Conservation (phyloP, 2,329 filamentous ascomycete species). For the Falciphora oryzae region DNA sequence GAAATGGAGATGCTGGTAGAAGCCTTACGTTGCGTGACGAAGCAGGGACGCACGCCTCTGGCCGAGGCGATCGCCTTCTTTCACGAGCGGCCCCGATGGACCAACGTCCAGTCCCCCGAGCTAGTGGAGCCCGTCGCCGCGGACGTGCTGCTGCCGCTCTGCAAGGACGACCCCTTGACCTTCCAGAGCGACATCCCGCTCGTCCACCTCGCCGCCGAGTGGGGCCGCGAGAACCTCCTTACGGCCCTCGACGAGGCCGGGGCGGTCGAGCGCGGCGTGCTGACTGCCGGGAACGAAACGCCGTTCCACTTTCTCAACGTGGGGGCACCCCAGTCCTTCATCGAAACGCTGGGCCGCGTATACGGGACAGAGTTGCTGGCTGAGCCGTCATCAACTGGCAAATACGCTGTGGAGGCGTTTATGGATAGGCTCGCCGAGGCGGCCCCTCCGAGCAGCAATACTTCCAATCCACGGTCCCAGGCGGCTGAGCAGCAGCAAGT, state of each 20-base stretch:
- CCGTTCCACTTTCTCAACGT: conserved; percentile 3
- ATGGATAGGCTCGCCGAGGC: background rate
- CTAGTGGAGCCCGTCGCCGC: background rate
- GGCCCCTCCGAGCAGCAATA: too few species aligned
- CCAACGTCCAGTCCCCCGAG: background rate
- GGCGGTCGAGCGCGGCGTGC: background rate
- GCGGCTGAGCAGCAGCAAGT: background rate
- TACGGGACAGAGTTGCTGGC: background rate
- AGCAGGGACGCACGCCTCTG: conserved; percentile 1
- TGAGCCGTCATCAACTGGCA: background rate
- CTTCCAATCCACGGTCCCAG: background rate
- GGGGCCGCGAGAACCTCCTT: background rate
- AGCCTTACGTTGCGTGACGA: background rate
- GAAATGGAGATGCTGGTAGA: background rate
- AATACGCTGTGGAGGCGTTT: background rate
- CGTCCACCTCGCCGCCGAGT: background rate
- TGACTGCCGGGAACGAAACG: background rate
- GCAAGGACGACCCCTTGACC: background rate
- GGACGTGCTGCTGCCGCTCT: background rate
- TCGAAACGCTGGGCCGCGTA: background rate
- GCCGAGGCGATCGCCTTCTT: conserved; percentile 2
- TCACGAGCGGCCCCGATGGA: background rate
- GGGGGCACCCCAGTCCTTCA: background rate
- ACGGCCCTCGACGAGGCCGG: background rate
- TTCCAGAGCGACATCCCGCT: conserved; percentile 4